These are phyloP conservation scores for Nemania abortiva DNA, from an alignment of 2,329 filamentous ascomycete genomes.

Conservation along the genomic window DNA sequence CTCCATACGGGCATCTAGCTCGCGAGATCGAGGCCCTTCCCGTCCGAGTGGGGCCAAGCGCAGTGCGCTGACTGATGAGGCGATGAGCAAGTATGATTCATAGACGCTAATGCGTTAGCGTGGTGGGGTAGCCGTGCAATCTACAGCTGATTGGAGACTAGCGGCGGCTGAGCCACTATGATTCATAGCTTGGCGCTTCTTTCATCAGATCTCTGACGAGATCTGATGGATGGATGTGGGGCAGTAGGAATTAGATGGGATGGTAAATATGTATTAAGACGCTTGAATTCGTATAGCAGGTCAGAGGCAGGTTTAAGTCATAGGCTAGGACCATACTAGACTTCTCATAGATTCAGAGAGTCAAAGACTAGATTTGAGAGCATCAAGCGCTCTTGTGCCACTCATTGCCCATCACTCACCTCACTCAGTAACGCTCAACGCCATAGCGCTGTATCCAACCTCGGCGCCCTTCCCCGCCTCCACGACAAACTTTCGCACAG, in stretches of 20 bases:
- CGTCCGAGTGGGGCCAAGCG: not conserved
- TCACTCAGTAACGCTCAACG: constrained; percentile 40
- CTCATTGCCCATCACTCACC: constrained; percentile 33
- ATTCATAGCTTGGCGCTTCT: constrained; percentile 34
- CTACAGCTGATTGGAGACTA: not conserved
- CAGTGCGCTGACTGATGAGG: not conserved
- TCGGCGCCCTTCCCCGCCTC: constrained; percentile 20
- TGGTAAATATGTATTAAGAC: too few species aligned
- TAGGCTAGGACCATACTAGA: too few species aligned
- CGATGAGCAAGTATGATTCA: constrained; percentile 39
- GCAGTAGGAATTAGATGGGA: too few species aligned
- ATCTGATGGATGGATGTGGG: too few species aligned
- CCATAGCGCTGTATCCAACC: constrained; percentile 36
- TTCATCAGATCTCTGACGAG: not conserved
- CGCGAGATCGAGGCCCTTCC: not conserved
- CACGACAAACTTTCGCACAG: constrained; percentile 25
- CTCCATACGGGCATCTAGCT: not conserved
- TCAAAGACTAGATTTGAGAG: too few species aligned
- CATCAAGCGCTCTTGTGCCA: not conserved
- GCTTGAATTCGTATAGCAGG: too few species aligned
- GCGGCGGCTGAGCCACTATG: constrained; percentile 35
- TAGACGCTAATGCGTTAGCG: not conserved
- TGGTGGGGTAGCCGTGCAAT: not conserved
- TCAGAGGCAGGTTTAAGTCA: too few species aligned
- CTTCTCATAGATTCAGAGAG: too few species aligned